Evolutionary conservation across 2,329 filamentous ascomycete species (phyloP).

Genomic region (Ophiobolus disseminans): DNA sequence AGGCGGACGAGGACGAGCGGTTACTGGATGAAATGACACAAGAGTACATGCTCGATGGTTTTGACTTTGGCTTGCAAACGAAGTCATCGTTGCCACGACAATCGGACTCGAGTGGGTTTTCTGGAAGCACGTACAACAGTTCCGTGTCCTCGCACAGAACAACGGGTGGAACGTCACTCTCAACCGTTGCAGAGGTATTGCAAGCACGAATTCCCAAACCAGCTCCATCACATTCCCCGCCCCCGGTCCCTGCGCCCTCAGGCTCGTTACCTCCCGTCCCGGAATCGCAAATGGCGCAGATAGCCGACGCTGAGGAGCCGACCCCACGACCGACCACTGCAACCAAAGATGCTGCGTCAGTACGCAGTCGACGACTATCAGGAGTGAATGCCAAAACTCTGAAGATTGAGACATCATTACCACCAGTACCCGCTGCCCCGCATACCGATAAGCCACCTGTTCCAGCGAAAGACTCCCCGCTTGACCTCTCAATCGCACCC

Average conservation of each 20-base stretch:
- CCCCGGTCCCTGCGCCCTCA: constrained; percentile 37
- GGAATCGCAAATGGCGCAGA: constrained; percentile 35
- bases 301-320: constrained; percentile 32
- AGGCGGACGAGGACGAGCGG: constrained; percentile 59
- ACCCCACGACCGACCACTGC: constrained; percentile 36
- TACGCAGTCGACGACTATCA: constrained; percentile 79
- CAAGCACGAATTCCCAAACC: constrained; percentile 49
- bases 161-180: constrained; percentile 71
- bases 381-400: constrained; percentile 81
- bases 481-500: constrained; percentile 42
- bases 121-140: constrained; percentile 81
- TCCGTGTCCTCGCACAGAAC: constrained; percentile 76
- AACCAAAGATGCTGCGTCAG: constrained; percentile 52
- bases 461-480: constrained; percentile 41
- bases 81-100: constrained; percentile 76
- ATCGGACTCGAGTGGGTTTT: constrained; percentile 81
- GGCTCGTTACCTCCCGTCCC: constrained; percentile 42
- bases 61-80: constrained; percentile 73
- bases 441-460: constrained; percentile 45
- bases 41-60: constrained; percentile 82
- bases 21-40: constrained; percentile 84
- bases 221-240: constrained; percentile 35
- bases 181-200: constrained; percentile 73
- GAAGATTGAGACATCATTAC: constrained; percentile 79
- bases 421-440: constrained; percentile 42